Conservation (phyloP, 306 rosid genomes). For the Cucurbita maxima region DNA sequence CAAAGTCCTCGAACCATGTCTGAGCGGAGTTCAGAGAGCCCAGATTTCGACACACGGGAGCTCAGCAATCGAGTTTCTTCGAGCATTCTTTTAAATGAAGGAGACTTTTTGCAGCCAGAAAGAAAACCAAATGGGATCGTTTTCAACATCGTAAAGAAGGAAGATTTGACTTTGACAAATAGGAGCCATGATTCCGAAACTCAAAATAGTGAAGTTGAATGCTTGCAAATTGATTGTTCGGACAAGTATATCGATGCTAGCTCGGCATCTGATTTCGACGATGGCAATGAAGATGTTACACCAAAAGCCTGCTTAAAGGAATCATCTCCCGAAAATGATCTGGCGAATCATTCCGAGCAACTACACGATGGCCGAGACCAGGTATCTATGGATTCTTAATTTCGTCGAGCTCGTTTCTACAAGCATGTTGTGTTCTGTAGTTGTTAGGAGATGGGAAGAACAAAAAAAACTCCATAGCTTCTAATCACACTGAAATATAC, state of each 20-base stretch:
- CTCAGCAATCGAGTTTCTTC: slow-evolving; percentile 23
- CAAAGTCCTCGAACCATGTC: slow-evolving; percentile 37
- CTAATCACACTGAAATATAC: background rate
- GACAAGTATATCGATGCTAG: slow-evolving; percentile 57
- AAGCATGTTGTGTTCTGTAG: too few relatives aligned
- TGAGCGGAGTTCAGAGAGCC: slow-evolving; percentile 40
- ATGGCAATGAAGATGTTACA: slow-evolving; percentile 24
- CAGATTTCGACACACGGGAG: slow-evolving; percentile 38
- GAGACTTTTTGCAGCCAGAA: slow-evolving; percentile 91
- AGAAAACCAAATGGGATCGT: slow-evolving; percentile 66
- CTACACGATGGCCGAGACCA: slow-evolving; percentile 12
- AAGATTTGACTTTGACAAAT: slow-evolving; percentile 34
- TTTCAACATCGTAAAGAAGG: slow-evolving; percentile 80
- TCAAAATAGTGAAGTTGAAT: slow-evolving; percentile 42
- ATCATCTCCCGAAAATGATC: background rate
- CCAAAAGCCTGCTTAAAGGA: slow-evolving; percentile 8
- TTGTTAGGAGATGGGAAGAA: background rate
- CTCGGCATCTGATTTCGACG: slow-evolving; percentile 37
- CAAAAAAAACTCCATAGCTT: background rate
- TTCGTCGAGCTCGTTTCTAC: background rate
- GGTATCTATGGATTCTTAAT: slow-evolving; percentile 13
- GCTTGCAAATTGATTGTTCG: slow-evolving; percentile 50
- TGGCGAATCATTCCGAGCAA: slow-evolving; percentile 9
- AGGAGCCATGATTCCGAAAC: slow-evolving; percentile 42
- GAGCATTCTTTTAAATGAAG: slow-evolving; percentile 46